phyloP scores from a whole-genome alignment of 2,329 filamentous ascomycete species.

The Talaromyces sp. region DNA sequence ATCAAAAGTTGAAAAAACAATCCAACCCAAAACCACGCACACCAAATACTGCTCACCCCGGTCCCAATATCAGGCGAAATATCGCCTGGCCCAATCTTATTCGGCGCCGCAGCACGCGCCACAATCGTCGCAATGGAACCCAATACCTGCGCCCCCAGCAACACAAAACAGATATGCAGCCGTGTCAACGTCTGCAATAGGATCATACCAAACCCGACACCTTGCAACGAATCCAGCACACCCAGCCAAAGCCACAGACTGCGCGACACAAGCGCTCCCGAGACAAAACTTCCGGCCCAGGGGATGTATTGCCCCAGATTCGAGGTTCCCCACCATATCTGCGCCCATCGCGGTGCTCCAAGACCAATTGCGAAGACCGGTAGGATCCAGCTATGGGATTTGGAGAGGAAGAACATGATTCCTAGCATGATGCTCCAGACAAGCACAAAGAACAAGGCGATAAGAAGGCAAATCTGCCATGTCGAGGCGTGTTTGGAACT shows the following conservation, averaged over 20 bases:
- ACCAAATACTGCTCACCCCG: conserved; percentile 46
- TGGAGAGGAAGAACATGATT: conserved; percentile 50
- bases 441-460: conserved; percentile 50
- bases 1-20: conserved; percentile 58
- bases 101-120: conserved; percentile 60
- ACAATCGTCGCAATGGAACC: conserved; percentile 63
- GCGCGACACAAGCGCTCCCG: conserved; percentile 57
- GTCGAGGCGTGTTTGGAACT: conserved; percentile 54
- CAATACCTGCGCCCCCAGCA: conserved; percentile 61
- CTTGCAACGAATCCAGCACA: conserved; percentile 63
- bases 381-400: conserved; percentile 64
- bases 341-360: conserved; percentile 63
- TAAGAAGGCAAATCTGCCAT: conserved; percentile 58
- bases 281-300: conserved; percentile 58
- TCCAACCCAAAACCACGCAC: conserved; percentile 62
- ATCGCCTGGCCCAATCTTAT: conserved; percentile 59
- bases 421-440: conserved; percentile 52
- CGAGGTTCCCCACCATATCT: conserved; percentile 65
- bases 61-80: conserved; percentile 63
- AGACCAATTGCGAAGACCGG: conserved; percentile 67
- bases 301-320: conserved; percentile 62
- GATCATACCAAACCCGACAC: conserved; percentile 67
- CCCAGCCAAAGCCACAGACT: conserved; percentile 67
- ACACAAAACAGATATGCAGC: conserved; percentile 62
- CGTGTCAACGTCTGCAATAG: conserved; percentile 64